Conservation (phyloP, 768 basidiomycete genomes). For the Chalciporus piperatus region DNA sequence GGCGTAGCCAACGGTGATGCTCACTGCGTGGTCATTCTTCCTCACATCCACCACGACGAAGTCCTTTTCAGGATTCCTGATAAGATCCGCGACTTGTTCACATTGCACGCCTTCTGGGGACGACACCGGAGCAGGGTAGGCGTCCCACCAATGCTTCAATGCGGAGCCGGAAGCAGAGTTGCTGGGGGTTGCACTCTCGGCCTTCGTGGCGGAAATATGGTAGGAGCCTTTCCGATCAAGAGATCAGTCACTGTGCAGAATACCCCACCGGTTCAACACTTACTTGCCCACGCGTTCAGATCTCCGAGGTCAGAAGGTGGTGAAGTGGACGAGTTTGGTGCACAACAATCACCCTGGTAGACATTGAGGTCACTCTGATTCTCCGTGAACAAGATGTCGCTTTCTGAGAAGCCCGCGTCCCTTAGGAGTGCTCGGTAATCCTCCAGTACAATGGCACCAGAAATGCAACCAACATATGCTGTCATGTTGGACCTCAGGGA, state of each 20-base stretch:
- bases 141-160: slow-evolving; percentile 52
- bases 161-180: slow-evolving; percentile 8
- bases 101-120: slow-evolving; percentile 29
- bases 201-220: slow-evolving; percentile 46
- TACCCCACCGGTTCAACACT: slow-evolving; percentile 8
- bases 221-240: slow-evolving; percentile 38
- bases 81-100: slow-evolving; percentile 37
- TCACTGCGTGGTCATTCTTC: slow-evolving; percentile 43
- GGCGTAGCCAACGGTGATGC: slow-evolving; percentile 6
- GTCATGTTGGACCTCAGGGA: slow-evolving; percentile 39
- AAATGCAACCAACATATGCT: slow-evolving; percentile 44
- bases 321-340: too few species aligned
- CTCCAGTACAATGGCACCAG: slow-evolving; percentile 41
- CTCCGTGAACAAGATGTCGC: slow-evolving; percentile 40
- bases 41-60: slow-evolving; percentile 52
- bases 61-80: slow-evolving; percentile 16
- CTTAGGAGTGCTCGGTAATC: slow-evolving; percentile 39
- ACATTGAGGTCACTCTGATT: slow-evolving; percentile 41
- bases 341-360: slow-evolving; percentile 26
- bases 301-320: slow-evolving; percentile 26
- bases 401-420: slow-evolving; percentile 44
- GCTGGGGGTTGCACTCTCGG: not conserved
- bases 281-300: slow-evolving; percentile 45
- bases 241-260: not conserved
- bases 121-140: slow-evolving; percentile 42